Percentiles rank a stretch among this genome's conserved stretches.
Evolutionary conservation across 2,329 filamentous ascomycete species (phyloP).

Genomic region (Nemania sp.): DNA sequence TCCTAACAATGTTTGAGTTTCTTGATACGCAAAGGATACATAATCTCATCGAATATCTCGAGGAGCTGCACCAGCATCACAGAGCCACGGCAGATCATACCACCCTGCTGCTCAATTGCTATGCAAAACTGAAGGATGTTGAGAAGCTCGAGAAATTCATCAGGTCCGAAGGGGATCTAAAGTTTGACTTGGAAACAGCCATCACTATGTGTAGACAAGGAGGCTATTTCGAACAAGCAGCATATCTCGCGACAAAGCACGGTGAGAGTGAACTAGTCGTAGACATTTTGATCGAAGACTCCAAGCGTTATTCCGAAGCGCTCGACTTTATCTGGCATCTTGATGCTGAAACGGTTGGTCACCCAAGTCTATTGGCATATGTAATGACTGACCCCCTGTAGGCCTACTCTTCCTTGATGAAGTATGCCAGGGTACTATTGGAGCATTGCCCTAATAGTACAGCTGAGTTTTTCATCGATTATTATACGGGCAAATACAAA

Average conservation of each 20-base stretch:
- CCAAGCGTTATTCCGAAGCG: conserved; percentile 86
- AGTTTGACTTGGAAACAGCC: conserved; percentile 95
- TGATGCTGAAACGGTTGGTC: conserved; percentile 73
- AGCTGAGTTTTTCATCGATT: conserved; percentile 88
- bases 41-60: conserved; percentile 94
- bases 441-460: conserved; percentile 83
- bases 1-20: conserved; percentile 60
- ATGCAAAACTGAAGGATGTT: conserved; percentile 96
- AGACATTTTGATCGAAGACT: conserved; percentile 94
- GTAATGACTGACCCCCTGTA: conserved; percentile 42
- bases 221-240: conserved; percentile 95
- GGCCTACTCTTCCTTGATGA: conserved; percentile 90
- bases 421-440: conserved; percentile 88
- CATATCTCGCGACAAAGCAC: conserved; percentile 92
- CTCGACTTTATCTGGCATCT: conserved; percentile 90
- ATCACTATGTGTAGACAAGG: conserved; percentile 98
- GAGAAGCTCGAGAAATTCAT: conserved; percentile 96
- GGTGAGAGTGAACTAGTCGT: conserved; percentile 92
- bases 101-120: conserved; percentile 92
- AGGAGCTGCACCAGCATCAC: conserved; percentile 92
- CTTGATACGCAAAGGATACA: conserved; percentile 97
- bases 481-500: conserved; percentile 85
- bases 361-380: neutral
- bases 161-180: conserved; percentile 89
- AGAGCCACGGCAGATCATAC: conserved; percentile 95